phyloP scores from a whole-genome alignment of 2,329 filamentous ascomycete species.

The Stagonosporopsis cucurbitacearum region DNA sequence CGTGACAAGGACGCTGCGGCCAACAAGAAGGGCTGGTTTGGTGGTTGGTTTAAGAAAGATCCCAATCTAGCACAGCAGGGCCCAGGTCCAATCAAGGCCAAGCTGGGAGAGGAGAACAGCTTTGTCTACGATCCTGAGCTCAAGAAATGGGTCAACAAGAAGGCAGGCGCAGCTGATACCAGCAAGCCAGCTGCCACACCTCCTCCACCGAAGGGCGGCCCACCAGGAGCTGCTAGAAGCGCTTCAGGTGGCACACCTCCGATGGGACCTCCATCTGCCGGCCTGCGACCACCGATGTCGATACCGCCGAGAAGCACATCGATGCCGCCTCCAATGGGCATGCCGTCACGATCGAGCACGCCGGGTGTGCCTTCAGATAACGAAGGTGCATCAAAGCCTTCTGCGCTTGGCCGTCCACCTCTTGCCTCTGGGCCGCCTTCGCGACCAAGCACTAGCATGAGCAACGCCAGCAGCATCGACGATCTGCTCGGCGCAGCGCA shows the following conservation, averaged over 20 bases:
- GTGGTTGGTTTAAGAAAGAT: constrained; percentile 81
- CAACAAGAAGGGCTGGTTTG: constrained; percentile 70
- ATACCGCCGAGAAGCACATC: constrained; percentile 41
- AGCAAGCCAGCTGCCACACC: constrained; percentile 68
- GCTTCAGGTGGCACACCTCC: constrained; percentile 59
- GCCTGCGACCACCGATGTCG: constrained; percentile 27
- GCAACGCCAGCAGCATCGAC: constrained; percentile 92
- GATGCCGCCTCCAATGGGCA: constrained; percentile 46
- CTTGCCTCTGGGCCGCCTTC: constrained; percentile 42
- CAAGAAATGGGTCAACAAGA: constrained; percentile 99
- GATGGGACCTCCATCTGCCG: constrained; percentile 23
- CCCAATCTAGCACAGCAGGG: constrained; percentile 59
- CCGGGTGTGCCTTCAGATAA: constrained; percentile 41
- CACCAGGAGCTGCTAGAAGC: constrained; percentile 50
- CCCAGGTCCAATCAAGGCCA: constrained; percentile 81
- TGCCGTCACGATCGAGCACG: constrained; percentile 40
- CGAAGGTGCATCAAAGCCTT: constrained; percentile 34
- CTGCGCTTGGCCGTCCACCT: constrained; percentile 34
- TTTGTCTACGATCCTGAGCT: constrained; percentile 96
- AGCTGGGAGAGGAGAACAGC: constrained; percentile 89
- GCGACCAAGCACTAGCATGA: constrained; percentile 77
- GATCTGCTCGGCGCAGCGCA: constrained; percentile 81
- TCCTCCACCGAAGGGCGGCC: constrained; percentile 74
- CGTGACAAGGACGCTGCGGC: constrained; percentile 54
- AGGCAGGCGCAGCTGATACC: constrained; percentile 69